phyloP scores from a whole-genome alignment of 1,284 basidiomycete species.

The Fomitiporia mediterranea region DNA sequence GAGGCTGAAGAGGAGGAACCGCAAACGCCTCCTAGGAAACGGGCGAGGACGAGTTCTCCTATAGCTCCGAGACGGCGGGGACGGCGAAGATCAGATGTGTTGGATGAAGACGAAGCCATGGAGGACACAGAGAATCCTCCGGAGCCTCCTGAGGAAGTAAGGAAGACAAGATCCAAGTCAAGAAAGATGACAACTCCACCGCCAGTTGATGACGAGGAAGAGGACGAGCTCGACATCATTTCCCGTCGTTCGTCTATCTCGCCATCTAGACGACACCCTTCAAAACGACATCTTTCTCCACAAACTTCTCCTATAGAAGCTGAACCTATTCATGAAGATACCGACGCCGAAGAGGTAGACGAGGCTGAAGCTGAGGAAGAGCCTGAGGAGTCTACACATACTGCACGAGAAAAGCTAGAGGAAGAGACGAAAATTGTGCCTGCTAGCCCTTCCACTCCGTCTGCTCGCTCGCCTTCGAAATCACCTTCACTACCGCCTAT shows the following conservation, averaged over 20 bases:
- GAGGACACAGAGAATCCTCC: neutral
- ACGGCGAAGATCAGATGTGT: neutral
- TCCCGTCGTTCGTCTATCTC: neutral
- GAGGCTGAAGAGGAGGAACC: neutral
- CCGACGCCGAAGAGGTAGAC: neutral
- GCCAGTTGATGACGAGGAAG: constrained; percentile 8
- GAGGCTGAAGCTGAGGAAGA: constrained; percentile 1
- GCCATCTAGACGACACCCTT: neutral
- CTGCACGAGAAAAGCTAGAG: neutral
- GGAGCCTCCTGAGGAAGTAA: neutral
- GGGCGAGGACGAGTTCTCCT: neutral
- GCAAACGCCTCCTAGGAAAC: neutral
- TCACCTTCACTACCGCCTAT: constrained; percentile 2
- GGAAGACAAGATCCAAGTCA: neutral
- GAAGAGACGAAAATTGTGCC: constrained; percentile 5
- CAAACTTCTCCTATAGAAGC: neutral
- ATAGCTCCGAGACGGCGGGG: neutral
- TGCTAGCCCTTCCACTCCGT: constrained; percentile 11
- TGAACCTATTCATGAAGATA: neutral
- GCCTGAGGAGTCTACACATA: neutral
- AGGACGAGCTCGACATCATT: constrained; percentile 15
- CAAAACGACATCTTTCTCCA: neutral
- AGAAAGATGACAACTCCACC: neutral
- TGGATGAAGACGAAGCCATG: neutral
- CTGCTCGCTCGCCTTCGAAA: constrained; percentile 2